Evolutionary conservation across 768 basidiomycete genomes (phyloP), one percentile per base, ranked within the genome.

Genomic region (Pisolithus microcarpus): DNA sequence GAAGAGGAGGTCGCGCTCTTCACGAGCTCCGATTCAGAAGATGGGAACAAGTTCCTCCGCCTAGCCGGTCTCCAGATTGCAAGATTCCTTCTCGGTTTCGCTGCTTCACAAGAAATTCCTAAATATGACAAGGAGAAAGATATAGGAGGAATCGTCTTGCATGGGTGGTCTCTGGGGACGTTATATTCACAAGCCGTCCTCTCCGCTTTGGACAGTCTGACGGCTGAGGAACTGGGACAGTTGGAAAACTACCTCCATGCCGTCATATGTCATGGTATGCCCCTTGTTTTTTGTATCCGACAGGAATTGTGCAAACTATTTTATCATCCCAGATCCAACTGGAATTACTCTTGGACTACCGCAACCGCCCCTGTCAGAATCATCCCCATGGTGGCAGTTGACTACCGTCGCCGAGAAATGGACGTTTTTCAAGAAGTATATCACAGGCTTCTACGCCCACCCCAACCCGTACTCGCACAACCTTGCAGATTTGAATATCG

Each of bases 121-220:
- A 42, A 23, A 2, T 19, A 39, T 21, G n/a, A 47, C 10, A 42
- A 23, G 11, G 46, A 52, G 23, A 26, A 34, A 10, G 26, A 31
- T 16, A 39, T 13, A 5, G 51, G 54, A 19, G 54, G 54, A 18
- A 48, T 52, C 34, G 19, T 36, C n/a, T 26, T 55, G 15, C 4
- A 52, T 8, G 54, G 51, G 11, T 55, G 51, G 54, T 55, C 54
- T 18, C 21, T 55, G 7, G 54, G 54, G 9, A 45, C 46, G 30
- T 4, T 45, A 21, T 48, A 15, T 15, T 21, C 36, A 7, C 46
- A 55, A 23, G 42, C 51, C 13, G 34, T 52, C 28, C 13, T 55
- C 26, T 51, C 51, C n/a, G 39, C 48, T 44, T 37, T 55, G 6
- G 54, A 52, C 13, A 37, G 15, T 3, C 49, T 55, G 43, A 13